phyloP scores from a whole-genome alignment of 345 rosid genomes.

The Clausena lansium region DNA sequence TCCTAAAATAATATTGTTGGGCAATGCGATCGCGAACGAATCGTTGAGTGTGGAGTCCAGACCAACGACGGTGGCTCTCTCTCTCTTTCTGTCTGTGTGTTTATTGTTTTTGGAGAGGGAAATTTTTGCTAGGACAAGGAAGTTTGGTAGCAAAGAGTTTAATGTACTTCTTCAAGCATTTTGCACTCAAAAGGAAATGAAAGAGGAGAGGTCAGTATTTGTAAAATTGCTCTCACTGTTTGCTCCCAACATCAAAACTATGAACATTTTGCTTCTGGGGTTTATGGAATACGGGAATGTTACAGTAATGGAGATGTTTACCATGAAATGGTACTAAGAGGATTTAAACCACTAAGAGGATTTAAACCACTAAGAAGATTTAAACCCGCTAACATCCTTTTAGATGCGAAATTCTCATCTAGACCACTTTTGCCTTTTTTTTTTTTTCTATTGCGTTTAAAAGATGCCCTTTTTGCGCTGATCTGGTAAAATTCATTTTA shows the following conservation, averaged over 20 bases:
- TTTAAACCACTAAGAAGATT: no score
- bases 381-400: conserved; percentile 1
- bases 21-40: no score
- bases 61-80: no score
- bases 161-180: conserved; percentile 76
- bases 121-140: conserved; percentile 42
- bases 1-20: no score
- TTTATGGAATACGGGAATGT: conserved; percentile 79
- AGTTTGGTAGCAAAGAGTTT: conserved; percentile 65
- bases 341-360: conserved; percentile 67
- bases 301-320: conserved; percentile 72
- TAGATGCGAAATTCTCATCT: no score
- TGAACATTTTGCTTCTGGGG: conserved; percentile 76
- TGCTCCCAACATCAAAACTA: conserved; percentile 63
- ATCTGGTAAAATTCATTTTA: no score
- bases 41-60: no score
- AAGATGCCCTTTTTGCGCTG: no score
- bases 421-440: no score
- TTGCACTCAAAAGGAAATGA: conserved; percentile 66
- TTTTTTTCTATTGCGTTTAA: no score
- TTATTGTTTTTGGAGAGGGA: conserved; percentile 40
- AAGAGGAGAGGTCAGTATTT: conserved; percentile 72
- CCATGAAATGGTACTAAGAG: conserved; percentile 74
- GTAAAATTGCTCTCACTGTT: conserved; percentile 55
- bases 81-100: no score